Conservation (phyloP, 1,139 yeast genomes). For the Saccharomyces uvarum region DNA sequence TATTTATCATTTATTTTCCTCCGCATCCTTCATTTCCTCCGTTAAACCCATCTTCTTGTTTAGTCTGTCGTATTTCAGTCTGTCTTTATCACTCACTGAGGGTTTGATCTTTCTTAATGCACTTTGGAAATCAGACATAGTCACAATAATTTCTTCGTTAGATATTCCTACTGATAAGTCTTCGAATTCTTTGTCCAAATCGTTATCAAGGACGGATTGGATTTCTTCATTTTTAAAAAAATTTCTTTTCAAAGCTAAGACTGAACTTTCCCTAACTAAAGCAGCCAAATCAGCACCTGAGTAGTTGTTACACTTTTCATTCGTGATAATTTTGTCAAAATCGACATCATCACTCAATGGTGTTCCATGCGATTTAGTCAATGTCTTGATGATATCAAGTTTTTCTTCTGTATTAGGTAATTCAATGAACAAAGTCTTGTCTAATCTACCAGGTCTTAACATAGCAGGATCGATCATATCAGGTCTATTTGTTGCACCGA, state of each 20-base stretch:
- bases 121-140: slow-evolving; percentile 53
- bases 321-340: slow-evolving; percentile 54
- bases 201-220: slow-evolving; percentile 34
- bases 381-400: slow-evolving; percentile 69
- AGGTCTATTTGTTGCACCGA: slow-evolving; percentile 96
- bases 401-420: slow-evolving; percentile 75
- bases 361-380: slow-evolving; percentile 62
- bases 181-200: slow-evolving; percentile 36
- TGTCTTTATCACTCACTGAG: slow-evolving; percentile 81
- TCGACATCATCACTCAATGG: slow-evolving; percentile 66
- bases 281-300: slow-evolving; percentile 96
- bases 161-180: slow-evolving; percentile 41
- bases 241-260: slow-evolving; percentile 67
- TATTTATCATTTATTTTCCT: not conserved
- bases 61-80: slow-evolving; percentile 61
- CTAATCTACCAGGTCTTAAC: slow-evolving; percentile 94
- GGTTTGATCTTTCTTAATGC: slow-evolving; percentile 79
- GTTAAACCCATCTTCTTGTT: slow-evolving; percentile 56
- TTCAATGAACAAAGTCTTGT: slow-evolving; percentile 86
- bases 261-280: slow-evolving; percentile 87
- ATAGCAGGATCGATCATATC: slow-evolving; percentile 98
- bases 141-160: slow-evolving; percentile 44
- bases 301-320: slow-evolving; percentile 76
- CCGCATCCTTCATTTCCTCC: slow-evolving; percentile 18
- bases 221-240: slow-evolving; percentile 43